phyloP scores from a whole-genome alignment of 345 rosid species.

The Linum usitatissimum region DNA sequence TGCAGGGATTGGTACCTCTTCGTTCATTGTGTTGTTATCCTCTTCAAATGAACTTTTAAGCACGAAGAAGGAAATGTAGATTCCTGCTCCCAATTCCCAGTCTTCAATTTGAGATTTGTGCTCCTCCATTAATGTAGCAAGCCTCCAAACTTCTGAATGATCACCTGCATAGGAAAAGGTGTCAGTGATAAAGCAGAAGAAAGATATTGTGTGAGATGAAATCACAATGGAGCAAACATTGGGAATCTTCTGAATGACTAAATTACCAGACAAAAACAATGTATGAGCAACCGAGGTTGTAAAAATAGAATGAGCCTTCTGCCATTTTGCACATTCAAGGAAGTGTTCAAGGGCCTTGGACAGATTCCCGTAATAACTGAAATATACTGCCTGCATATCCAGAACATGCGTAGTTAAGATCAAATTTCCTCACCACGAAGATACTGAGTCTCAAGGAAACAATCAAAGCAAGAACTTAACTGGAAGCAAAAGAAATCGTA shows the following conservation, averaged over 20 bases:
- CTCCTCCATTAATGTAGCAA: slow-evolving; percentile 71
- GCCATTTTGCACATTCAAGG: slow-evolving; percentile 80
- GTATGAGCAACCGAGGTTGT: slow-evolving; percentile 62
- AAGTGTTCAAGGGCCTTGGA: slow-evolving; percentile 78
- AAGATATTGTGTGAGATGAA: not conserved
- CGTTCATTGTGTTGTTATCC: slow-evolving; percentile 34
- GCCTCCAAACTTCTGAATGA: slow-evolving; percentile 67
- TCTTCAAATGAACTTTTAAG: slow-evolving; percentile 53
- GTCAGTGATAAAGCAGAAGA: too few species aligned
- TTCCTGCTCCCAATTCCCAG: slow-evolving; percentile 95
- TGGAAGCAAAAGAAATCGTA: too few species aligned
- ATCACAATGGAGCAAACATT: slow-evolving; percentile 6
- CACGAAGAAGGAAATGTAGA: slow-evolving; percentile 63
- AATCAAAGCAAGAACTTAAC: too few species aligned
- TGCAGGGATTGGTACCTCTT: slow-evolving; percentile 37
- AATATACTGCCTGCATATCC: slow-evolving; percentile 63
- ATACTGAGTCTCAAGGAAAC: not conserved
- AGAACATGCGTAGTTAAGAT: slow-evolving; percentile 1
- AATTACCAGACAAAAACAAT: slow-evolving; percentile 65
- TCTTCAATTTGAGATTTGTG: slow-evolving; percentile 87
- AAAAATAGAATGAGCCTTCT: slow-evolving; percentile 76
- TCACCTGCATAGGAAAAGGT: slow-evolving; percentile 34
- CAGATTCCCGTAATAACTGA: slow-evolving; percentile 53
- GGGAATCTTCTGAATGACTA: slow-evolving; percentile 5
- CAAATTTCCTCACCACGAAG: not conserved